These are phyloP conservation scores for Melampsora americana DNA, from an alignment of 1,284 basidiomycete genomes.

Conservation along the genomic window DNA sequence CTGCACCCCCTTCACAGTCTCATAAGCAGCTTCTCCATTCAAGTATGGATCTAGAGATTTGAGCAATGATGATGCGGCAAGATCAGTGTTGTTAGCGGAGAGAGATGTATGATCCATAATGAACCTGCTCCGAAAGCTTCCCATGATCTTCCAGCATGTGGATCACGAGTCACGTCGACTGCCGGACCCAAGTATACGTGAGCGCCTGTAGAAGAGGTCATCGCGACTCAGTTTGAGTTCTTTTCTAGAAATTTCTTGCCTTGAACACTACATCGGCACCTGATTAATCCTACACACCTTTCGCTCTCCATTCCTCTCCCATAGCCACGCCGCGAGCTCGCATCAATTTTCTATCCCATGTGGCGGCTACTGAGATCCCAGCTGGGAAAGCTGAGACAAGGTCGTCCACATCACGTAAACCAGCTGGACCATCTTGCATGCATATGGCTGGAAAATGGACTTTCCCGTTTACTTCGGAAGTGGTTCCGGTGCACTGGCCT, in stretches of 20 bases:
- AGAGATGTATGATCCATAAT: too few species aligned
- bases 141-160: slow-evolving; percentile 49
- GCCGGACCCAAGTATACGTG: slow-evolving; percentile 48
- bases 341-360: slow-evolving; percentile 50
- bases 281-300: background rate
- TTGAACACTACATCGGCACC: slow-evolving; percentile 6
- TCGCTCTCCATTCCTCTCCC: slow-evolving; percentile 50
- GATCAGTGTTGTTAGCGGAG: too few species aligned
- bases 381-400: slow-evolving; percentile 50
- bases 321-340: slow-evolving; percentile 46
- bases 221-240: background rate
- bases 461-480: slow-evolving; percentile 42
- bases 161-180: slow-evolving; percentile 48
- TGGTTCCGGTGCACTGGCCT: background rate
- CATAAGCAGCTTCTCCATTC: slow-evolving; percentile 49
- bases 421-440: slow-evolving; percentile 51
- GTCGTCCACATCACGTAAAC: slow-evolving; percentile 49
- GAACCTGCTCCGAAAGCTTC: slow-evolving; percentile 45
- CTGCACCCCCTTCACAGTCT: slow-evolving; percentile 50
- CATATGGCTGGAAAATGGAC: slow-evolving; percentile 50
- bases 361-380: slow-evolving; percentile 51
- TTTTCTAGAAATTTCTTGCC: background rate
- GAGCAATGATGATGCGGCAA: too few species aligned
- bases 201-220: slow-evolving; percentile 1
- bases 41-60: slow-evolving; percentile 47